Conservation (phyloP, 495 filamentous ascomycete species). For the Hyaloscypha variabilis region DNA sequence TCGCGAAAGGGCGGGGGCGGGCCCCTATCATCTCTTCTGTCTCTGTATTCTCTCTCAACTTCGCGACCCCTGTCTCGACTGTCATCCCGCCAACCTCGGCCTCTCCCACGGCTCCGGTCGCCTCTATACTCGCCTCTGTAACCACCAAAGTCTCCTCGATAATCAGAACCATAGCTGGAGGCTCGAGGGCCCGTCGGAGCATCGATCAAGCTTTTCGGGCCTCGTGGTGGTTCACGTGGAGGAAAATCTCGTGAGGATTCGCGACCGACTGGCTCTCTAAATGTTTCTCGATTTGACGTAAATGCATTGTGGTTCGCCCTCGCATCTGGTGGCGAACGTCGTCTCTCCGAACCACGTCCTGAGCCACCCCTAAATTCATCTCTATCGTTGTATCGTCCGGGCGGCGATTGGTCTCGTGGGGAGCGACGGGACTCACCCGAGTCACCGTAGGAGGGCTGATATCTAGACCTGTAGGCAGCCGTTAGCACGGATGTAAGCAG, state of each 20-base stretch:
- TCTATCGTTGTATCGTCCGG: slow-evolving; percentile 52
- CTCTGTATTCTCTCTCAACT: slow-evolving; percentile 57
- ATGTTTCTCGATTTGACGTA: slow-evolving; percentile 50
- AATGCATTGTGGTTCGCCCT: slow-evolving; percentile 50
- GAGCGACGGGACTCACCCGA: slow-evolving; percentile 46
- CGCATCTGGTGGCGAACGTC: slow-evolving; percentile 45
- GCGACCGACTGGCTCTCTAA: slow-evolving; percentile 36
- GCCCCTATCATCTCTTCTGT: slow-evolving; percentile 40
- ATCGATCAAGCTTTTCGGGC: slow-evolving; percentile 68
- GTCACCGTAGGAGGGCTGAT: slow-evolving; percentile 33
- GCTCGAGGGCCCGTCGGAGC: slow-evolving; percentile 60
- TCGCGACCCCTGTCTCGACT: slow-evolving; percentile 64
- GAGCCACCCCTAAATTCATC: slow-evolving; percentile 47
- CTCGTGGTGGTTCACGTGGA: slow-evolving; percentile 63
- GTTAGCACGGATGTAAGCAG: slow-evolving; percentile 13
- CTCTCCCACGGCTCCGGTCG: slow-evolving; percentile 44
- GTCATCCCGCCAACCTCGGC: slow-evolving; percentile 57
- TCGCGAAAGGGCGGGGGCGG: slow-evolving; percentile 40
- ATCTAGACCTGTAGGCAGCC: slow-evolving; percentile 28
- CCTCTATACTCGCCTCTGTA: slow-evolving; percentile 51
- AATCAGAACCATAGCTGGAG: slow-evolving; percentile 31
- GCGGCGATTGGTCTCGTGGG: slow-evolving; percentile 62
- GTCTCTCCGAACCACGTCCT: slow-evolving; percentile 23
- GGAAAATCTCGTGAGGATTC: slow-evolving; percentile 33
- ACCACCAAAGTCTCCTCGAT: slow-evolving; percentile 23